A percentile compares a stretch with the other conserved stretches of the same genome.
These are phyloP conservation scores for Daldinia bambusicola DNA, from an alignment of 495 filamentous ascomycete genomes.

Conservation along the genomic window DNA sequence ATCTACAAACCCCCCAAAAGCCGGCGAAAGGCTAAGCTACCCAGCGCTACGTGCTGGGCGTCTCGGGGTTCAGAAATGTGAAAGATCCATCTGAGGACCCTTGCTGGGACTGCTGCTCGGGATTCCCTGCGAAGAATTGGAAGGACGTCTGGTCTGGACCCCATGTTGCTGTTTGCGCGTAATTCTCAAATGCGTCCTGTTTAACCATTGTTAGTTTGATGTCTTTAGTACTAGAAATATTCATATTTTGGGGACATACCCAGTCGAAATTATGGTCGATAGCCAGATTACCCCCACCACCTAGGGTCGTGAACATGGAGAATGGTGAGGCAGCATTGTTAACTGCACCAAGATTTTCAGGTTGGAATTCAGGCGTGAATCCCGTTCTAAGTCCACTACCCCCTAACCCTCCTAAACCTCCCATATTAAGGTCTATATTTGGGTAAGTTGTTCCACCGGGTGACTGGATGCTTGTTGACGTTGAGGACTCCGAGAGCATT, in stretches of 20 bases:
- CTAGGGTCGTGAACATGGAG: conserved; percentile 60
- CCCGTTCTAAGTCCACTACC: conserved; percentile 46
- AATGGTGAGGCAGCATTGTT: conserved; percentile 65
- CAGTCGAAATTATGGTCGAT: conserved; percentile 76
- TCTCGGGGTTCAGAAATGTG: conserved; percentile 40
- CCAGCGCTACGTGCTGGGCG: conserved; percentile 23
- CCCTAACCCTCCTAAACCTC: not conserved
- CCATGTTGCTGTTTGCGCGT: conserved; percentile 59
- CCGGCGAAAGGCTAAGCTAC: not conserved
- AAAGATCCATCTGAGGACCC: conserved; percentile 45
- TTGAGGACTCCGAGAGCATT: conserved; percentile 77
- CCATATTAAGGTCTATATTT: conserved; percentile 43
- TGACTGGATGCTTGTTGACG: conserved; percentile 61
- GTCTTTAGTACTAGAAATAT: not conserved
- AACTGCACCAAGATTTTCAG: conserved; percentile 63
- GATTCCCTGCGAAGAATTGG: conserved; percentile 58
- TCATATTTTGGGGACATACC: conserved; percentile 62
- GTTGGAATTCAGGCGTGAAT: conserved; percentile 61
- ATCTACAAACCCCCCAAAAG: not conserved
- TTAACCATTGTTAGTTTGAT: conserved; percentile 12
- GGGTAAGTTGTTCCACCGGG: conserved; percentile 54
- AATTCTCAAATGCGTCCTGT: conserved; percentile 62
- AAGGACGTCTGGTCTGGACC: conserved; percentile 56
- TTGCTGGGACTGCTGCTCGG: conserved; percentile 52
- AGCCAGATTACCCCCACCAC: conserved; percentile 47